These are phyloP conservation scores for Backusella sp. DNA, from an alignment of 192 early-diverging fungal species.

Conservation along the genomic window DNA sequence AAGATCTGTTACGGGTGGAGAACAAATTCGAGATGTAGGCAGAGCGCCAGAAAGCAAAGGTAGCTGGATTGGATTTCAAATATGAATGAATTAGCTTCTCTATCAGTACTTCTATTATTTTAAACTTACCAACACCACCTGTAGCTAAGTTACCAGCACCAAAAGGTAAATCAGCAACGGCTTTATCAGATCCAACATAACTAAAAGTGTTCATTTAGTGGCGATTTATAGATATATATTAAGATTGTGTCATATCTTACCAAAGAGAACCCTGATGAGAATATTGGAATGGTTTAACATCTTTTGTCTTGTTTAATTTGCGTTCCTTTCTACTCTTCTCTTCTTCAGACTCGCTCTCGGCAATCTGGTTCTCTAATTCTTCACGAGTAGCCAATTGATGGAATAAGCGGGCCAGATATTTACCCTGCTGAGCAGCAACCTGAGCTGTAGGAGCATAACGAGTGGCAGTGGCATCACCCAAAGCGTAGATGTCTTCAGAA, in stretches of 20 bases:
- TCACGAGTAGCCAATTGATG: slow-evolving; percentile 57
- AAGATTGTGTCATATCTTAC: not conserved
- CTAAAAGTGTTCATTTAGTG: not conserved
- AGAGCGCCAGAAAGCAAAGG: slow-evolving; percentile 78
- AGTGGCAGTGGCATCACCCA: slow-evolving; percentile 75
- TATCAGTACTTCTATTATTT: not conserved
- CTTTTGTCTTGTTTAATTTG: slow-evolving; percentile 32
- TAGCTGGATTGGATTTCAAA: slow-evolving; percentile 26
- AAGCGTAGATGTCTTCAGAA: slow-evolving; percentile 59
- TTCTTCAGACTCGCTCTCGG: slow-evolving; percentile 12
- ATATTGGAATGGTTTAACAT: slow-evolving; percentile 75
- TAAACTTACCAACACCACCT: slow-evolving; percentile 48
- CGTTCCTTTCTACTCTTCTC: slow-evolving; percentile 27
- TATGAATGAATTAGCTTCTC: not conserved
- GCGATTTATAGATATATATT: not conserved
- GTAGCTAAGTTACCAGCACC: slow-evolving; percentile 62
- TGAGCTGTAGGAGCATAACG: slow-evolving; percentile 82
- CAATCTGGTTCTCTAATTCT: slow-evolving; percentile 28
- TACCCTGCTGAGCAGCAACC: slow-evolving; percentile 87
- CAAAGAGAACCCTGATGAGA: slow-evolving; percentile 81
- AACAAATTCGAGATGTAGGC: slow-evolving; percentile 79
- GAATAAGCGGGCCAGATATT: slow-evolving; percentile 78
- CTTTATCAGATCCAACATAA: slow-evolving; percentile 90
- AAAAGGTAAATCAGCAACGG: slow-evolving; percentile 89
- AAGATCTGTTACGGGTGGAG: slow-evolving; percentile 76